These are phyloP conservation scores for Vitis rupestris DNA, from an alignment of 164 flowering plant species.

Conservation along the genomic window DNA sequence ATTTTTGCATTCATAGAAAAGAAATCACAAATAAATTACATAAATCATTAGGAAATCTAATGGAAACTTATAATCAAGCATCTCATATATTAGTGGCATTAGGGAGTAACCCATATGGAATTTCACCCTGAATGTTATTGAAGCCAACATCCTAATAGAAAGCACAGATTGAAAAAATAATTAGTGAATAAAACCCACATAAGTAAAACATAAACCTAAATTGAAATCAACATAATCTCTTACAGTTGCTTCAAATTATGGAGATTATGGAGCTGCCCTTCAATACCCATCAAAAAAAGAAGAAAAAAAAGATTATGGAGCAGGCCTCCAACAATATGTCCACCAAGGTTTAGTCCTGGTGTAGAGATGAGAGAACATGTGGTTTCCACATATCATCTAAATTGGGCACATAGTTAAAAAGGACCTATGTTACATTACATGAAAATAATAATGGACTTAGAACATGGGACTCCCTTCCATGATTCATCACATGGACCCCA, in stretches of 20 bases:
- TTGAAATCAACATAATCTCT: slow-evolving; percentile 20
- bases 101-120: slow-evolving; percentile 62
- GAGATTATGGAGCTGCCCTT: slow-evolving; percentile 51
- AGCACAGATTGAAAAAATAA: slow-evolving; percentile 4
- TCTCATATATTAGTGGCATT: slow-evolving; percentile 72
- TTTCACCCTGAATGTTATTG: slow-evolving; percentile 59
- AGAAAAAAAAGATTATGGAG: no score
- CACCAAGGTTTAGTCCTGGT: slow-evolving; percentile 58
- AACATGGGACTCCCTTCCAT: no score
- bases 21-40: not conserved
- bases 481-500: no score
- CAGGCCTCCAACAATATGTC: slow-evolving; percentile 25
- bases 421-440: not conserved
- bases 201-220: not conserved
- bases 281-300: not conserved
- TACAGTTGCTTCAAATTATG: slow-evolving; percentile 60
- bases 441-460: no score
- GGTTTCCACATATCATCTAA: not conserved
- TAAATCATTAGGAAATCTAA: not conserved
- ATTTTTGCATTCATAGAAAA: slow-evolving; percentile 45
- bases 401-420: not conserved
- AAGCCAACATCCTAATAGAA: slow-evolving; percentile 59
- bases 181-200: no score
- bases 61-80: not conserved
- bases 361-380: not conserved